Percentiles rank a stretch among this genome's conserved stretches.
Conservation (phyloP, 768 basidiomycete species). For the Pisolithus tinctorius region DNA sequence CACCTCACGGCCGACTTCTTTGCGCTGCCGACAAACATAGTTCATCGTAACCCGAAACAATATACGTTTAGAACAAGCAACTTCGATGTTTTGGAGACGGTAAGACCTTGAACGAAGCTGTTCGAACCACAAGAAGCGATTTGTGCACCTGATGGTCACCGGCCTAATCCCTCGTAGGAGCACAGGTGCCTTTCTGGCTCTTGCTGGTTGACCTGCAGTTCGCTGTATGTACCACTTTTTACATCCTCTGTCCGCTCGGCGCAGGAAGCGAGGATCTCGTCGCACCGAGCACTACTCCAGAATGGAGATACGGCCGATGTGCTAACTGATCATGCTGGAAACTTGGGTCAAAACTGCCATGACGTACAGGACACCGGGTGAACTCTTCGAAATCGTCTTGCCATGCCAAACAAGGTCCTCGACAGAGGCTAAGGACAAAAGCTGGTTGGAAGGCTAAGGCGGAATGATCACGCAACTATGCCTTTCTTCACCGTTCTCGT, state of each 20-base stretch:
- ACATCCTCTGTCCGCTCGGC: constrained; percentile 87
- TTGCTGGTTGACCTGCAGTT: constrained; percentile 58
- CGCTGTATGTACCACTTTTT: constrained; percentile 86
- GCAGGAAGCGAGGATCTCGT: constrained; percentile 87
- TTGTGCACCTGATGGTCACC: too few relatives aligned
- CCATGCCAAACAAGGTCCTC: constrained; percentile 44
- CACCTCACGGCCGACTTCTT: constrained; percentile 69
- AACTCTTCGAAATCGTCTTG: constrained; percentile 12
- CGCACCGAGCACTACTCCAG: constrained; percentile 66
- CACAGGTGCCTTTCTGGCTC: constrained; percentile 34
- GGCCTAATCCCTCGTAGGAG: constrained; percentile 42
- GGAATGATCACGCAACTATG: constrained; percentile 4
- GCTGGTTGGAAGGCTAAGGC: constrained; percentile 24
- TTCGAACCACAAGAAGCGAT: too few relatives aligned
- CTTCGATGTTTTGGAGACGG: too few relatives aligned
- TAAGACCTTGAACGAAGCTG: too few relatives aligned
- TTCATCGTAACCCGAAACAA: constrained; percentile 24
- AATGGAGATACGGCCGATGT: constrained; percentile 36
- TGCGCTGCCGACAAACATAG: constrained; percentile 81
- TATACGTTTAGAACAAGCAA: too few relatives aligned
- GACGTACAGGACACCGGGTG: constrained; percentile 93
- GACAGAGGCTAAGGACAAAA: constrained; percentile 29
- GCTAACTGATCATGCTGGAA: constrained; percentile 40
- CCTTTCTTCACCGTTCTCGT: background rate
- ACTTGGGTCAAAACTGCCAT: constrained; percentile 55